phyloP scores from a whole-genome alignment of 768 basidiomycete species.

The Termitomyces sp. region DNA sequence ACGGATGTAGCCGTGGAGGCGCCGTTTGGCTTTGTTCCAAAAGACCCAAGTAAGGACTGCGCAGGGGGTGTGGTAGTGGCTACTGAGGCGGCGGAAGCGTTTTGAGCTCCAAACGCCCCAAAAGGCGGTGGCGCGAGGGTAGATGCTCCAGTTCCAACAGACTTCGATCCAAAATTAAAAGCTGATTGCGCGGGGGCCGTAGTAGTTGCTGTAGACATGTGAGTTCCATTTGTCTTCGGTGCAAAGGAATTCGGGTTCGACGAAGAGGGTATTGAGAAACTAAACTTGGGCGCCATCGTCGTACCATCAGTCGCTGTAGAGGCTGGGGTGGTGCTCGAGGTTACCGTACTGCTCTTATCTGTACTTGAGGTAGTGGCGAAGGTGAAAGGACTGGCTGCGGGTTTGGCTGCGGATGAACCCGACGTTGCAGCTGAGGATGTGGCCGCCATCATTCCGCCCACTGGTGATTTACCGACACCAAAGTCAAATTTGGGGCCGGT shows the following conservation, averaged over 20 bases:
- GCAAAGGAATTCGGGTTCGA: conserved; percentile 1
- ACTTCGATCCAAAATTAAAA: conserved; percentile 1
- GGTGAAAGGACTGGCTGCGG: conserved; percentile 17
- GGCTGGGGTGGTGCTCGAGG: not conserved
- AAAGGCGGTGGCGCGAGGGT: not conserved
- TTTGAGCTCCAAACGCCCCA: not conserved
- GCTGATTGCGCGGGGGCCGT: not conserved
- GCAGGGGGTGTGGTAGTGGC: not conserved
- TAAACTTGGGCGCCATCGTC: conserved; percentile 12
- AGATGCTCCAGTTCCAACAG: not conserved
- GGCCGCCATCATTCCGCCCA: conserved; percentile 7
- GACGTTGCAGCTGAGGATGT: conserved; percentile 16
- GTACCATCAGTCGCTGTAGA: not conserved
- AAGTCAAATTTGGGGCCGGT: conserved; percentile 32
- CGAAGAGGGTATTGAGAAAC: conserved; percentile 7
- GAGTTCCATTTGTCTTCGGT: conserved; percentile 1
- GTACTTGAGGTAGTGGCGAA: conserved; percentile 14
- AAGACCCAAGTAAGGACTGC: not conserved
- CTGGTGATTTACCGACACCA: conserved; percentile 18
- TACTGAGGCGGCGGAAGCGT: not conserved
- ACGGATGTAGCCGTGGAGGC: not conserved
- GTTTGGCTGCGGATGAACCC: conserved; percentile 17
- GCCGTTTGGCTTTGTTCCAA: not conserved
- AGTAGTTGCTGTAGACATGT: not conserved
- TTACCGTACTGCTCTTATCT: conserved; percentile 1